Conservation (phyloP, 768 basidiomycete genomes). For the Kwoniella mangroviensis region DNA sequence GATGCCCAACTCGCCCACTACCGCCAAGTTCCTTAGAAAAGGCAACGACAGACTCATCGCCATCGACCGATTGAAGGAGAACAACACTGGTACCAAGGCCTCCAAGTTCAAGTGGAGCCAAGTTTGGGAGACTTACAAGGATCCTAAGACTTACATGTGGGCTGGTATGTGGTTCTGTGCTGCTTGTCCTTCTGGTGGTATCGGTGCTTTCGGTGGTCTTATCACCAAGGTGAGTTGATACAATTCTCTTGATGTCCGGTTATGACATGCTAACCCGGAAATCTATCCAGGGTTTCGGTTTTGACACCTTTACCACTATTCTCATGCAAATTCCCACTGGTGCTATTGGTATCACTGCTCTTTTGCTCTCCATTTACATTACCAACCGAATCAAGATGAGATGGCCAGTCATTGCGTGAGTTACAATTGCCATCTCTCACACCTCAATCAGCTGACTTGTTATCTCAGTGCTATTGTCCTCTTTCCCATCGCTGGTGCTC, state of each 20-base stretch:
- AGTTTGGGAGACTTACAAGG: slow-evolving; percentile 48
- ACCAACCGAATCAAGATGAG: slow-evolving; percentile 52
- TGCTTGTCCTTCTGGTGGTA: slow-evolving; percentile 51
- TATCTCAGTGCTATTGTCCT: slow-evolving; percentile 21
- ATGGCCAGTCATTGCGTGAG: slow-evolving; percentile 39
- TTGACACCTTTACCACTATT: slow-evolving; percentile 47
- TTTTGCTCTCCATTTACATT: slow-evolving; percentile 44
- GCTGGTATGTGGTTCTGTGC: slow-evolving; percentile 52
- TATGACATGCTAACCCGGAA: not conserved
- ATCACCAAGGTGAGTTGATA: slow-evolving; percentile 41
- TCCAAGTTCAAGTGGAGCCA: slow-evolving; percentile 52
- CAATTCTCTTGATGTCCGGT: slow-evolving; percentile 13
- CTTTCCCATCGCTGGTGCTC: slow-evolving; percentile 53
- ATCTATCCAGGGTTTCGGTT: slow-evolving; percentile 31
- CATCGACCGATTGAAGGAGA: slow-evolving; percentile 52
- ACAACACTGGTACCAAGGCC: slow-evolving; percentile 54
- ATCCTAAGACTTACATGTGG: slow-evolving; percentile 53
- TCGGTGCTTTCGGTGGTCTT: slow-evolving; percentile 52
- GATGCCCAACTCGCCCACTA: slow-evolving; percentile 52
- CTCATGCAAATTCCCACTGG: slow-evolving; percentile 55
- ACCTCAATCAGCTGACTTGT: not conserved
- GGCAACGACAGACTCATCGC: slow-evolving; percentile 55
- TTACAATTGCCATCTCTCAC: not conserved
- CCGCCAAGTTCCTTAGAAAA: slow-evolving; percentile 51
- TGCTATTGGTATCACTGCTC: slow-evolving; percentile 45